Evolutionary conservation across 768 basidiomycete species (phyloP), one percentile per base, ranked within the genome.

Genomic region (Russula ochroleuca): DNA sequence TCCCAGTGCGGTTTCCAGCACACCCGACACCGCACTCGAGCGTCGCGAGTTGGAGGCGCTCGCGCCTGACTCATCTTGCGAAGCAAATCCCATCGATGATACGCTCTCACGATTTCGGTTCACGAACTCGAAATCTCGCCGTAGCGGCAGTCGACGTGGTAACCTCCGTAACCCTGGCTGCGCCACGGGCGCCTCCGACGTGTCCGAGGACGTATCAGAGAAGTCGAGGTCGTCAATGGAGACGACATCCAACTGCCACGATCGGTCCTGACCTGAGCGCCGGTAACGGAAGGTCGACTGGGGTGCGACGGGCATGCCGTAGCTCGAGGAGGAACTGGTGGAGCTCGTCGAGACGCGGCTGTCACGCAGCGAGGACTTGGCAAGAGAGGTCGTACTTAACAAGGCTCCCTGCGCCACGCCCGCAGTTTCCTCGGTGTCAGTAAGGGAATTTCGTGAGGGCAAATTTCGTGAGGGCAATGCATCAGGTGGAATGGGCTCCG

Each of bases 41-140:
- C 74, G 77, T 59, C 73, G 81, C 35, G 82, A 87, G 25, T 76
- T 78, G 59, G 85, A 73, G 3, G 82, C 86, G 23, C 77, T 78
- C 57, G 85, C 73, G 9, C 21, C 40, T 8, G 86, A 88, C 43
- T 82, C 82, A 43, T 82, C 83, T 11, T 84, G 84, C 35, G 81
- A 78, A 5, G 66, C 66, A 50, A 90, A 82, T 5, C 87, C 88
- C 83, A 92, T 85, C 37, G 92, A 94, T 1, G 90, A 92, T 28
- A 90, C 88, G 41, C 82, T 86, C 58, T 78, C 79, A 49, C 84
- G 81, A 7, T 87, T 85, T n/a, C 84, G 77, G 7, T 85, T 79
- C 33, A 91, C 82, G 67, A 92, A 91, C 72, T 92, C 88, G 64
- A 93, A 91, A 63, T 92, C 89, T 25, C 88, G 83, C 6, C 90